Base-by-base conservation (phyloP, 768 basidiomycete genomes). In the Serendipita sp. region DNA sequence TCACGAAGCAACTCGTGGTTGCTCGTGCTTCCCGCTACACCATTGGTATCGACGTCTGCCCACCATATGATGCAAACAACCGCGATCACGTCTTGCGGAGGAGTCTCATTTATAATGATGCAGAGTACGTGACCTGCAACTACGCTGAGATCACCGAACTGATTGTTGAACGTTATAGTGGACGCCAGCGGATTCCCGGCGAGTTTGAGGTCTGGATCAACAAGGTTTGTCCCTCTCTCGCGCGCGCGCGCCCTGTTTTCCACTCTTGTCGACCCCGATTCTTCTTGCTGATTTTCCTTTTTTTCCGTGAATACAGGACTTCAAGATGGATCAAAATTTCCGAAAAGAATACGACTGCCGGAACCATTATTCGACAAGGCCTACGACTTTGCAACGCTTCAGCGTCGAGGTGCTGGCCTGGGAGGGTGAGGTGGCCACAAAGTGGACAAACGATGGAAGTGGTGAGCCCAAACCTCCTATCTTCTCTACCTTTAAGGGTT, bases 1-100 rank as follows among this genome's bases (percentile, higher is more conserved):
- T 17, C 33, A 45, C 50, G n/a, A 48, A 62, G 26, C 62, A 62
- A 26, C 33, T 31, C 17, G 62, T 62, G 1, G 26, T 45, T 5
- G 62, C 62, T 9, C 43, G 62, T 30, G 45, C 45, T 17, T 43
- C 45, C 1, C 20, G 62, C 43, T 48, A 50, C 28, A 50, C 62
- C 13, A 48, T 45, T 22, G 62, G 53, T 11, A 33, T 58, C 22
- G 31, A 58, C 24, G 53, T 58, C 17, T 28, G 24, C 31, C 22
- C 53, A 22, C 20, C 17, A 33, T 58, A 58, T 24, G 31, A 58
- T 33, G 22, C 20, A 28, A n/a, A 31, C 17, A 31, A 58, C 24
- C 4, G 17, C 11, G 53, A 33, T 2, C 53, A 58, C 31, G 30
- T 58, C 31, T n/a, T n/a, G 9, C 22, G 53, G 1, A 3, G 31